Conservation (phyloP, 768 basidiomycete genomes). For the Pleurotus citrinopileatus region DNA sequence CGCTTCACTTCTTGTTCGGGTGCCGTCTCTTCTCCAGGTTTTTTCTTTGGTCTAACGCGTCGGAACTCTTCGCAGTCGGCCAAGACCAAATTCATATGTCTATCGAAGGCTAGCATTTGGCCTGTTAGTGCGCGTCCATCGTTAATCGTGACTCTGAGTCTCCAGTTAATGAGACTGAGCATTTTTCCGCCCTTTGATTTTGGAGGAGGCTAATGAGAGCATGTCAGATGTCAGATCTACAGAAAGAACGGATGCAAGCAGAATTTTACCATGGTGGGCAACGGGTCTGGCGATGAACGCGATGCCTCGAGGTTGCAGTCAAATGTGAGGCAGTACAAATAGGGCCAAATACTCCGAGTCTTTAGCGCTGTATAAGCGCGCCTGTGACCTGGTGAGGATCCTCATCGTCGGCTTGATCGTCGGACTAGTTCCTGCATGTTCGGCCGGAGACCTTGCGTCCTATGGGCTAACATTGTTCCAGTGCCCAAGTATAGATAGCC, state of each 20-base stretch:
- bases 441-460: too few relatives aligned
- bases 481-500: background rate
- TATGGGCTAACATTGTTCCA: too few relatives aligned
- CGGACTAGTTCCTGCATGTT: too few relatives aligned
- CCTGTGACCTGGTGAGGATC: too few relatives aligned
- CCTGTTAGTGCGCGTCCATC: constrained; percentile 95
- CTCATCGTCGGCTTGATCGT: background rate
- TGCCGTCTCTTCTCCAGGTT: constrained; percentile 74
- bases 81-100: constrained; percentile 98
- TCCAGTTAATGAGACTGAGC: constrained; percentile 96
- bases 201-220: constrained; percentile 72
- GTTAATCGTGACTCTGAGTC: constrained; percentile 95
- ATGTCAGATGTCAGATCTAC: constrained; percentile 5
- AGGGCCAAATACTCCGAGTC: constrained; percentile 8
- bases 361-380: background rate
- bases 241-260: background rate
- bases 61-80: constrained; percentile 99
- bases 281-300: constrained; percentile 5
- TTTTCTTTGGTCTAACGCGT: constrained; percentile 89
- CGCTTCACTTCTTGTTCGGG: constrained; percentile 94
- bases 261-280: constrained; percentile 55
- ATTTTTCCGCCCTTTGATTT: constrained; percentile 99
- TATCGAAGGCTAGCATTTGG: constrained; percentile 99
- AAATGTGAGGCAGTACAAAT: constrained; percentile 1
- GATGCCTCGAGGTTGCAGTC: constrained; percentile 6